Conservation (phyloP, 225 moss, liverwort and hornwort genomes). For the Neckera pumila region DNA sequence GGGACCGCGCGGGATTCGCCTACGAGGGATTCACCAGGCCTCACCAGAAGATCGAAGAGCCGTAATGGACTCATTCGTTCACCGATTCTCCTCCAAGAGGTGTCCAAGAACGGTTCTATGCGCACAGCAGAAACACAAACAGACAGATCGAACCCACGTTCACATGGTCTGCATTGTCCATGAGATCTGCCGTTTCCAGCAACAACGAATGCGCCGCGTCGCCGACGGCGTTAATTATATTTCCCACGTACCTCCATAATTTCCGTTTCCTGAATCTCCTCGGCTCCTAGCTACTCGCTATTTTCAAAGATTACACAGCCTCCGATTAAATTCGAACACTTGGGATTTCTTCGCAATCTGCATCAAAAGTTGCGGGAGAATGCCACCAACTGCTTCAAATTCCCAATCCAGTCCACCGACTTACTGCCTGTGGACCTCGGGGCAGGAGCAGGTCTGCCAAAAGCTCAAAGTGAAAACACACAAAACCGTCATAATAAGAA, state of each 20-base stretch:
- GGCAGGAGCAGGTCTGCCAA: no score
- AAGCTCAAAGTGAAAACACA: no score
- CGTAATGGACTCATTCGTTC: slow-evolving; percentile 92
- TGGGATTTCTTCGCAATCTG: neutral
- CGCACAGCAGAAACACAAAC: slow-evolving; percentile 66
- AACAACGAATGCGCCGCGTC: slow-evolving; percentile 12
- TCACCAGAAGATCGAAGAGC: slow-evolving; percentile 46
- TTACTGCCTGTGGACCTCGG: no score
- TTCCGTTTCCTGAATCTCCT: no score
- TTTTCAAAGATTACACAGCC: neutral
- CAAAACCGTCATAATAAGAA: no score
- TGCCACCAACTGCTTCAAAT: no score
- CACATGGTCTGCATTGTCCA: slow-evolving; percentile 42
- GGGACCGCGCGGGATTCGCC: neutral
- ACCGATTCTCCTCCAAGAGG: slow-evolving; percentile 75
- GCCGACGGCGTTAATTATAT: neutral
- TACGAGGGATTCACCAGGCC: neutral
- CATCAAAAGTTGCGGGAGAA: neutral
- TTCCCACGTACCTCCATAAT: slow-evolving; percentile 6
- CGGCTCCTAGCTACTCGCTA: neutral
- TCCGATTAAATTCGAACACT: neutral
- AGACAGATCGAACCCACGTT: slow-evolving; percentile 61
- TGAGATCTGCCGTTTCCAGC: neutral
- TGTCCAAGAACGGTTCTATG: slow-evolving; percentile 79
- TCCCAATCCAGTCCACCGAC: no score